phyloP scores from a whole-genome alignment of 2,329 filamentous ascomycete species.

The Colletotrichum sojae region DNA sequence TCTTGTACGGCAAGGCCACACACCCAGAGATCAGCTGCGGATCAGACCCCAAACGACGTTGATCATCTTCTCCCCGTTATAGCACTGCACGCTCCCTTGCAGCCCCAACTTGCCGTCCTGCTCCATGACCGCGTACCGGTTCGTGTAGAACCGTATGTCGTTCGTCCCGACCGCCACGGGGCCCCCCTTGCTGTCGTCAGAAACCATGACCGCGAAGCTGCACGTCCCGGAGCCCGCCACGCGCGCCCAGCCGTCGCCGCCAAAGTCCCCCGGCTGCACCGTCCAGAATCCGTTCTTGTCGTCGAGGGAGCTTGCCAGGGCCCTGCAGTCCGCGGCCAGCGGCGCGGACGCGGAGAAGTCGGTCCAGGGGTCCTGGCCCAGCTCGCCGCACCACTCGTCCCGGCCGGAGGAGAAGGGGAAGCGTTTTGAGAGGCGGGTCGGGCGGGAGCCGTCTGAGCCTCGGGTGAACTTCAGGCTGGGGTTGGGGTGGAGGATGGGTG shows the following conservation, averaged over 20 bases:
- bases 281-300: constrained; percentile 34
- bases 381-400: constrained; percentile 40
- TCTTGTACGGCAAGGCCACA: too few relatives aligned
- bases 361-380: constrained; percentile 22
- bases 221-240: constrained; percentile 35
- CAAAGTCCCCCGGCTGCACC: constrained; percentile 27
- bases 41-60: constrained; percentile 37
- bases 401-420: constrained; percentile 34
- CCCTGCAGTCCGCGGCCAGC: constrained; percentile 31
- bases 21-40: constrained; percentile 5
- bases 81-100: constrained; percentile 34
- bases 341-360: constrained; percentile 35
- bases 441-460: constrained; percentile 14
- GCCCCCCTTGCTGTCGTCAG: constrained; percentile 14
- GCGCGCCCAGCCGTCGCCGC: constrained; percentile 32
- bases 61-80: constrained; percentile 29
- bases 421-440: constrained; percentile 20
- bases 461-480: constrained; percentile 21
- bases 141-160: constrained; percentile 38
- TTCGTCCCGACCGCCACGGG: constrained; percentile 39
- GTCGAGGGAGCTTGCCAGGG: constrained; percentile 13
- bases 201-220: constrained; percentile 30
- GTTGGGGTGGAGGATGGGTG: constrained; percentile 9
- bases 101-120: constrained; percentile 32
- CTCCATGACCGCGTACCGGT: constrained; percentile 18